Evolutionary conservation across 2,329 filamentous ascomycete genomes (phyloP), one percentile per base, ranked within the genome.

Genomic region (Ophiocordyceps camponoti-leonardi): DNA sequence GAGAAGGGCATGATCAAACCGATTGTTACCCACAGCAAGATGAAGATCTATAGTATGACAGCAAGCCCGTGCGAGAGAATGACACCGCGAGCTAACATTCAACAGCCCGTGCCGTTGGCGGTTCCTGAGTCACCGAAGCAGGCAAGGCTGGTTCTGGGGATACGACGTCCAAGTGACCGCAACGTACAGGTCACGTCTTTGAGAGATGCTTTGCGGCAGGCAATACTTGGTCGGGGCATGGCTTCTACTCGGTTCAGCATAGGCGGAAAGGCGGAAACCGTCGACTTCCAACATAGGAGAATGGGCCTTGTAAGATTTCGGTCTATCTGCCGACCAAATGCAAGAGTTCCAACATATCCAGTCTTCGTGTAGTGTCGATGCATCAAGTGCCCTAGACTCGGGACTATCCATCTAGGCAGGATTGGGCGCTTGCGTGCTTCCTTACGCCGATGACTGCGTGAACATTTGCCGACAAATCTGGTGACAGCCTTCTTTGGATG

Each of bases 1-100:
- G 86, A 93, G 78, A 92, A 88, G 80, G 92, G 90, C 61, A 79
- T 86, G 71, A 98, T 98, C 77, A 94, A 92, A 82, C 90, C 93
- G 72, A 78, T 98, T 61, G 86, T 96, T 57, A 79, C 79, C 58
- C 93, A 98, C 80, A 90, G 82, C 75, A 92, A 88, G 77, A 82
- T 94, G 79, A 86, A 83, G 78, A 94, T 98, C 75, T 98, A 95
- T 85, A 98, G 75, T 78, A 76, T 51, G 75, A 65, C 52, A 46
- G 44, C 52, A 46, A 44, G 44, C 44, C 44, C 46, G n/a, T 28
- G 35, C 10, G 40, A 19, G 22, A 7, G 28, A 41, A 45, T 47
- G 47, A 43, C 5, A 8, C 19, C 13, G 6, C 8, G 28, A 44
- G 40, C 61, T 66, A 56, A 65, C 54, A 49, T 40, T 6, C 50